Evolutionary conservation across 1,284 basidiomycete species (phyloP), one percentile per base, ranked within the genome.

Genomic region (Phylloporus sp.): DNA sequence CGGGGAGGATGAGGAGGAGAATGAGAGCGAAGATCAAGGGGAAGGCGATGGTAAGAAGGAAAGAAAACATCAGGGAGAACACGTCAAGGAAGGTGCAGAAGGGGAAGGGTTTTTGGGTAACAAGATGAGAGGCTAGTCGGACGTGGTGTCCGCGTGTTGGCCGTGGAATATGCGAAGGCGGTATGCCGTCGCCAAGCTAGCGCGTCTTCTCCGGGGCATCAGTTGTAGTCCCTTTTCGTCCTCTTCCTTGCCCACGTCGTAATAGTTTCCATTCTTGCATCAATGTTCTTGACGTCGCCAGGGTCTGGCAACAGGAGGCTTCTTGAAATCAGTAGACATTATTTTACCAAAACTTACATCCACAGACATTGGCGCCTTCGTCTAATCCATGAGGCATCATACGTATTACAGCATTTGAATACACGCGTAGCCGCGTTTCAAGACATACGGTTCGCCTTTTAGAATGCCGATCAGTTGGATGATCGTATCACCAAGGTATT

Each of bases 1-100:
- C 7, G 79, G 74, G 34, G 80, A 80, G 5, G 74, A 65, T 6
- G 77, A 73, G 24, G 72, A 69, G 12, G 69, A 69, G 5, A 70
- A 65, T 0, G 70, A 62, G 1, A 52, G 49, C 1, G 31, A 62
- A 11, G 52, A 28, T 17, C 26, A 49, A 0, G 79, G 59, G 17
- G 39, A 51, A 31, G 40, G 28, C 17, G 29, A 44, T 3, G 40
- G 40, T 15, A 72, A 1, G 79, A 74, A 11, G 46, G 8, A 12
- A 26, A 18, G 8, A 4, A 26, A 47, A 26, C 12, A 79, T 8
- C 22, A 79, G 10, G 70, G 70, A 13, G 74, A 73, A 28, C 68
- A 63, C 13, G 65, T 68, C 1, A 71, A 64, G n/a, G 73, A 74
- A 15, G 69, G 73, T 12, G 74, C 65, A 0, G 76, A 77, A 47